Evolutionary conservation across 139 green algal genomes (phyloP), one percentile per base, ranked within the genome.

Genomic region (Volvox africanus): DNA sequence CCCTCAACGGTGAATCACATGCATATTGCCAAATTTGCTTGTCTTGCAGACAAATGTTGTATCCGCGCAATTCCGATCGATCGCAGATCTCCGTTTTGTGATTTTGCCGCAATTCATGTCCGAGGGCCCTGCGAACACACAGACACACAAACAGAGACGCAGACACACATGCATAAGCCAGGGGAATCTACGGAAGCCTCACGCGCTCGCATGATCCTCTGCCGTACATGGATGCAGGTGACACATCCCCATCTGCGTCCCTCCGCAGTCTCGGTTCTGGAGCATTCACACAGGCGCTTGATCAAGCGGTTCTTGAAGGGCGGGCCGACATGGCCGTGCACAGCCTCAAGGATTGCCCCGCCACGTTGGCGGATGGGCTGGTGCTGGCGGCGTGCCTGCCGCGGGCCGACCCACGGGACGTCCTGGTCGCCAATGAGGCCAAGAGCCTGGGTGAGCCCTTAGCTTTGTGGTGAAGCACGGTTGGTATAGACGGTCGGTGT

Each of bases 321-420:
- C 19, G 26, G 0, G 80, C 89, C 1, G 81, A 89, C 73, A 32
- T 86, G 22, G 81, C 81, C 24, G 89, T 92, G 14, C 89, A 92
- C 89, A 86, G 68, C 37, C 89, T 92, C 0, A 92, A 92, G 69
- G 89, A 92, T 55, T 81, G 68, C 37, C 89, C 89, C 30, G 68
- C 89, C 20, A 28, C 20, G 12, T 36, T 81, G 33, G n/a, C 17
- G 30, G 37, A 67, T 30, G 89, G 89, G 26, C 82, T 92, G 50
- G 28, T 90, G 35, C 89, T 92, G 89, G 89, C 71, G 50, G 82
- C 71, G 1, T 92, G 89, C 82, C 83, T 92, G 73, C 77, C 89
- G 18, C 61, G 89, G 26, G 89, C 77, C 61, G 89, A 92, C 62
- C 73, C 80, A 80, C 89, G 89, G 83, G 89, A 92, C 75, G 82